Percentiles rank a stretch among this genome's conserved stretches.
Evolutionary conservation across 2,329 filamentous ascomycete genomes (phyloP).

Genomic region (Trichoderma semiorbis): DNA sequence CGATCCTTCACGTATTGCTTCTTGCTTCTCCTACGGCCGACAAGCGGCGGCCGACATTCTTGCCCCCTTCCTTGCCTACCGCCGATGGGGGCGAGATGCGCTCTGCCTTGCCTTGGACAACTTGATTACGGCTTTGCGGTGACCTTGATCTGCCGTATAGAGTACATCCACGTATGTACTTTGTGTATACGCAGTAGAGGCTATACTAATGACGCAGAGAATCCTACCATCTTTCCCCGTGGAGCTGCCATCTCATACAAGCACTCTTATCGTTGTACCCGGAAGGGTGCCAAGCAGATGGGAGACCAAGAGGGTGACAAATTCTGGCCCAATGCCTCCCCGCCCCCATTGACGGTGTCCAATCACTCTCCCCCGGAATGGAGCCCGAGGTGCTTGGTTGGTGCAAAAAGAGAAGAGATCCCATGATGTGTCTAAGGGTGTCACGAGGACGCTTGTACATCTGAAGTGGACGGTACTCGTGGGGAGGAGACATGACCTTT

Average conservation of each 20-base stretch:
- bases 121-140: not conserved
- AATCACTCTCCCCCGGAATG: slow-evolving; percentile 1
- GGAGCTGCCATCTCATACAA: not conserved
- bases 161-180: not conserved
- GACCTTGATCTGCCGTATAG: not conserved
- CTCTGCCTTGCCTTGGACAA: not conserved
- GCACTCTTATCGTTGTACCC: not conserved
- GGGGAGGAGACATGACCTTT: not conserved
- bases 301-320: not conserved
- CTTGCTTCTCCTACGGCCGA: not conserved
- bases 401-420: not conserved
- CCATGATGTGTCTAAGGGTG: not conserved
- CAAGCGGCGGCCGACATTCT: not conserved
- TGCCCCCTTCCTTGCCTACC: slow-evolving; percentile 1
- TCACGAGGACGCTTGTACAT: not conserved
- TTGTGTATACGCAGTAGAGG: not conserved
- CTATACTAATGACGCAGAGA: not conserved
- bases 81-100: slow-evolving; percentile 8
- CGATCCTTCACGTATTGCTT: not conserved
- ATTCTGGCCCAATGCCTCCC: not conserved
- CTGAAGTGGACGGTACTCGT: not conserved
- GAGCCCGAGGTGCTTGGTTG: slow-evolving; percentile 5
- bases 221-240: not conserved
- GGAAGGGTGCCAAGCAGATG: not conserved
- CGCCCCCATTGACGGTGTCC: slow-evolving; percentile 11